Percentiles rank a stretch among this genome's conserved stretches.
Conservation (phyloP, 2,329 filamentous ascomycete species). For the Neoarthrinium moseri region DNA sequence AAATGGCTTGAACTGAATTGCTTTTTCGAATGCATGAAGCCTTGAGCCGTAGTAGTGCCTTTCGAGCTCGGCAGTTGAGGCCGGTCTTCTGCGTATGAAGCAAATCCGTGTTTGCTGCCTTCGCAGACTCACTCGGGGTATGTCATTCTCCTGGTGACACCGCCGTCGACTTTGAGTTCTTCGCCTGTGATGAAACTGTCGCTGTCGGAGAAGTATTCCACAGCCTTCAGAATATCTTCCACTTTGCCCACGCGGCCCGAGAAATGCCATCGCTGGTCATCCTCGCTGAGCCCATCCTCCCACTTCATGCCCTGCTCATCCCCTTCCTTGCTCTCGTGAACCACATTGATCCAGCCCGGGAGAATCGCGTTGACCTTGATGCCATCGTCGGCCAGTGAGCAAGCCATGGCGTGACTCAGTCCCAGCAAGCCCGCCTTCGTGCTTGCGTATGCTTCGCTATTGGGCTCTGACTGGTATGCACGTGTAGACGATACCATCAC, state of each 20-base stretch:
- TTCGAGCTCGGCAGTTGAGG: too few species aligned
- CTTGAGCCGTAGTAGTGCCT: too few species aligned
- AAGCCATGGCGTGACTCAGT: slow-evolving; percentile 46
- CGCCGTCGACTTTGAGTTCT: slow-evolving; percentile 28
- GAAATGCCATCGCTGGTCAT: slow-evolving; percentile 47
- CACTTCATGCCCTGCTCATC: slow-evolving; percentile 37
- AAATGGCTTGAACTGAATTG: too few species aligned
- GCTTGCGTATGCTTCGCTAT: slow-evolving; percentile 48
- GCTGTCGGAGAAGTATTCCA: slow-evolving; percentile 23
- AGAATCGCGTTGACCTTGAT: slow-evolving; percentile 48
- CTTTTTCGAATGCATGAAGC: too few species aligned
- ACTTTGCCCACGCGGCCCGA: slow-evolving; percentile 48
- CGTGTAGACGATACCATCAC: slow-evolving; percentile 50
- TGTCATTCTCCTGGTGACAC: slow-evolving; percentile 29
- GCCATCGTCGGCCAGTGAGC: slow-evolving; percentile 39
- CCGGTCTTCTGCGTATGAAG: too few species aligned
- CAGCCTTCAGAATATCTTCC: slow-evolving; percentile 35
- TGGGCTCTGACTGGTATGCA: slow-evolving; percentile 44
- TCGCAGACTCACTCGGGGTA: slow-evolving; percentile 23
- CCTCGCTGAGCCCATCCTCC: slow-evolving; percentile 43
- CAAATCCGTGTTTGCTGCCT: too few species aligned
- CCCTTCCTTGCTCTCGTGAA: slow-evolving; percentile 28
- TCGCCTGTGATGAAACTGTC: slow-evolving; percentile 26
- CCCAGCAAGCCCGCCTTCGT: slow-evolving; percentile 50
- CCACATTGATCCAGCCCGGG: slow-evolving; percentile 52